Conservation (phyloP, 1,284 basidiomycete genomes). For the Trametes hirsuta region DNA sequence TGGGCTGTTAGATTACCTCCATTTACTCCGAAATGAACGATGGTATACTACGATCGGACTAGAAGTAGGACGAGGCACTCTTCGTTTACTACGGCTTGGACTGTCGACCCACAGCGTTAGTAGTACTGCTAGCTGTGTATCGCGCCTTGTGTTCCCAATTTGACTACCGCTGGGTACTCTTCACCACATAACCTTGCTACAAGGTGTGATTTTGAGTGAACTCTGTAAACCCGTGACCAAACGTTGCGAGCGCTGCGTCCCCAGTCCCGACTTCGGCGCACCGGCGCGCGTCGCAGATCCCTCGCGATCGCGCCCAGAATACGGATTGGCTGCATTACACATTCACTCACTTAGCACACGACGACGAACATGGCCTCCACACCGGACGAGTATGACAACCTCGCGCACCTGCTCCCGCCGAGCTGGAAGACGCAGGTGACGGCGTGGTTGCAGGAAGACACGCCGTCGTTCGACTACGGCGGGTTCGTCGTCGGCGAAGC, state of each 20-base stretch:
- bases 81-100: neutral
- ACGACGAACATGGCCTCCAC: conserved; percentile 23
- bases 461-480: conserved; percentile 96
- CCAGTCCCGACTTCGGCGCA: too few relatives aligned
- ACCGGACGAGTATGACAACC: conserved; percentile 40
- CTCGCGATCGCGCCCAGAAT: neutral
- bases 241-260: too few relatives aligned
- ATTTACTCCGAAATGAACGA: neutral
- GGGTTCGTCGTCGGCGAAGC: conserved; percentile 97
- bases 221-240: too few relatives aligned
- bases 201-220: too few relatives aligned
- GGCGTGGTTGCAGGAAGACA: conserved; percentile 92
- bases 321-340: neutral
- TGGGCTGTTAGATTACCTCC: neutral
- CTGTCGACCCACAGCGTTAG: conserved; percentile 5
- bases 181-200: too few relatives aligned
- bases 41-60: conserved; percentile 7
- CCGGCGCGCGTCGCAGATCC: too few relatives aligned
- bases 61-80: neutral
- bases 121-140: conserved; percentile 6
- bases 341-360: neutral
- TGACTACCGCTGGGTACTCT: neutral
- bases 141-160: neutral
- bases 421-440: conserved; percentile 87
- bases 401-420: conserved; percentile 82